These are phyloP conservation scores for Blastosporella zonata DNA, from an alignment of 1,284 basidiomycete genomes.

Conservation along the genomic window DNA sequence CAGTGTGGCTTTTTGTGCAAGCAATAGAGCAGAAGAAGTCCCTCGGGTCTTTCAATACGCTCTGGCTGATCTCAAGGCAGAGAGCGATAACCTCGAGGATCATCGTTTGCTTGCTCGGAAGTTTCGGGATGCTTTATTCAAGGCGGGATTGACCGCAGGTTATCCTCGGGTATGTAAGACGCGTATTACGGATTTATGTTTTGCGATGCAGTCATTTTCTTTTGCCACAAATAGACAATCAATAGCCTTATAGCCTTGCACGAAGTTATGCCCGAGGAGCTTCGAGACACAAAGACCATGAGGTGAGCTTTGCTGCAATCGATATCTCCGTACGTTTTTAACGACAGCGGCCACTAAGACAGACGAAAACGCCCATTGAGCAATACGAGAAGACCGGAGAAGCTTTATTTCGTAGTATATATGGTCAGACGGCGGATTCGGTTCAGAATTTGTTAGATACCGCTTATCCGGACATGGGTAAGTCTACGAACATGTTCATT, in stretches of 20 bases:
- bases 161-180: constrained; percentile 42
- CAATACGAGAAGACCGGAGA: constrained; percentile 42
- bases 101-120: constrained; percentile 42
- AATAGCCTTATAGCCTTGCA: constrained; percentile 43
- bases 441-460: constrained; percentile 41
- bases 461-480: constrained; percentile 60
- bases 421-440: constrained; percentile 45
- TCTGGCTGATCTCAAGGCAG: constrained; percentile 37
- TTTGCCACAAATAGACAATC: constrained; percentile 34
- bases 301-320: constrained; percentile 28
- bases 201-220: neutral
- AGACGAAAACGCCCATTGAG: constrained; percentile 34
- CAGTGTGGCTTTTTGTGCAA: constrained; percentile 51
- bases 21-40: constrained; percentile 54
- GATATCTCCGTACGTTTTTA: neutral
- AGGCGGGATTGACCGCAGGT: constrained; percentile 51
- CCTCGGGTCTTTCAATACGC: constrained; percentile 49
- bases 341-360: constrained; percentile 28
- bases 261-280: constrained; percentile 38
- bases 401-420: constrained; percentile 42
- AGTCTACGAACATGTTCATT: constrained; percentile 4
- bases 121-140: constrained; percentile 55
- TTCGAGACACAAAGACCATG: constrained; percentile 34
- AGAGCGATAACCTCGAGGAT: constrained; percentile 28
- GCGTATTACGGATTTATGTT: constrained; percentile 19